Evolutionary conservation across 176 grass and related monocot genomes (phyloP).

Genomic region (Melocanna baccifera): DNA sequence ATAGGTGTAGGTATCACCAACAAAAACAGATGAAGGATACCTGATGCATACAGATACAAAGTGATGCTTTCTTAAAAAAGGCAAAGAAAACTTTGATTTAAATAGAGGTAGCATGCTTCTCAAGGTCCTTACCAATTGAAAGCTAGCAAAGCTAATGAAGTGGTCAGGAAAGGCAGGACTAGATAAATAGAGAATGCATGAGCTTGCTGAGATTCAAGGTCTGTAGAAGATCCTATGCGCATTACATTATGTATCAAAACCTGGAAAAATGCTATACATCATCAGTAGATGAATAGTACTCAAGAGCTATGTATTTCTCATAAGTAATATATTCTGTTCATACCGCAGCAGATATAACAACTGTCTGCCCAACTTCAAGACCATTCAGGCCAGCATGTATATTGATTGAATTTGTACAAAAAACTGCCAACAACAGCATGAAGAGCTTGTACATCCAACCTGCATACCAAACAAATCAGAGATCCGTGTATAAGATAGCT

Average conservation of each 20-base stretch:
- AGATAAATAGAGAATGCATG: constrained; percentile 99
- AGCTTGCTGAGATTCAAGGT: constrained; percentile 81
- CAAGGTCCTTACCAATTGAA: constrained; percentile 82
- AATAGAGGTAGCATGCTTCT: constrained; percentile 13
- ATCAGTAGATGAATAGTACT: constrained; percentile 18
- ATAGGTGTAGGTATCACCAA: constrained; percentile 99
- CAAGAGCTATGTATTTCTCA: not conserved
- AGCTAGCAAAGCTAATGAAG: constrained; percentile 80
- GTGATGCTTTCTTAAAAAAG: constrained; percentile 4
- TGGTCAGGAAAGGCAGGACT: constrained; percentile 78
- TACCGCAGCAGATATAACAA: constrained; percentile 97
- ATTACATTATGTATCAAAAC: constrained; percentile 98
- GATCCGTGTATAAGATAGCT: constrained; percentile 9
- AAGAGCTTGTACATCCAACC: constrained; percentile 90
- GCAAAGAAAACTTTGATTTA: not conserved
- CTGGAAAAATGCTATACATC: constrained; percentile 42
- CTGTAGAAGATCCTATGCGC: constrained; percentile 87
- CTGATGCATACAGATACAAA: constrained; percentile 41
- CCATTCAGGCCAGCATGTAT: constrained; percentile 98
- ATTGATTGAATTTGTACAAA: constrained; percentile 99
- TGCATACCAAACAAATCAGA: constrained; percentile 31
- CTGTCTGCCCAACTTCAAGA: constrained; percentile 90
- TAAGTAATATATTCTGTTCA: constrained; percentile 17
- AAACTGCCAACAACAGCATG: constrained; percentile 93
- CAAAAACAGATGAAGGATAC: constrained; percentile 98